Evolutionary conservation across 768 basidiomycete species (phyloP).

Genomic region (Rhodosporidiobolus odoratus): DNA sequence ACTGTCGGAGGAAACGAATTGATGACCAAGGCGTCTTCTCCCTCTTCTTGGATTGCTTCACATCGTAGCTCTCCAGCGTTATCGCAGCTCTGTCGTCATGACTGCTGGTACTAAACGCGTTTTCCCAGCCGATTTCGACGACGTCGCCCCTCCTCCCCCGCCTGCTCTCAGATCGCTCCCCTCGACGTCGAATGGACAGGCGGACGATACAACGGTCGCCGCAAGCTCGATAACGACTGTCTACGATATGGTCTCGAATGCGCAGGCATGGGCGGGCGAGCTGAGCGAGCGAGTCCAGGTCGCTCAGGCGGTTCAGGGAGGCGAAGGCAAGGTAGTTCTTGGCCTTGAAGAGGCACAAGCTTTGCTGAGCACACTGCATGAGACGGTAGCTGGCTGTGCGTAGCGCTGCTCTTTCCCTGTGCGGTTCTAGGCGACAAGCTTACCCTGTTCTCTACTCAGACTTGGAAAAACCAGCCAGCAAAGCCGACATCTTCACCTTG

Average conservation of each 20-base stretch:
- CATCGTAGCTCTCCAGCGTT: too few relatives aligned
- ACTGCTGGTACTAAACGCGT: too few relatives aligned
- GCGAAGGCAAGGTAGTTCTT: not conserved
- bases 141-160: too few relatives aligned
- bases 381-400: not conserved
- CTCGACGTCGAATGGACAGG: not conserved
- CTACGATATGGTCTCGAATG: too few relatives aligned
- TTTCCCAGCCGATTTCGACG: too few relatives aligned
- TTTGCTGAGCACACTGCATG: not conserved
- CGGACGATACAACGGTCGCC: not conserved
- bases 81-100: too few relatives aligned
- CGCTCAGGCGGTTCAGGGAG: not conserved
- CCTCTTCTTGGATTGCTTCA: too few relatives aligned
- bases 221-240: not conserved
- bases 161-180: too few relatives aligned
- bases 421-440: not conserved
- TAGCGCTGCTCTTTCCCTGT: not conserved
- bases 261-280: not conserved
- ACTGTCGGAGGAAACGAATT: too few relatives aligned
- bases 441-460: not conserved
- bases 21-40: too few relatives aligned
- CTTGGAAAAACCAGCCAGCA: not conserved
- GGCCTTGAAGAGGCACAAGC: not conserved
- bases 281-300: not conserved
- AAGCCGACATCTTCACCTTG: slow-evolving; percentile 1